Evolutionary conservation across 495 filamentous ascomycete genomes (phyloP).

Genomic region (Haplographium delicatum): DNA sequence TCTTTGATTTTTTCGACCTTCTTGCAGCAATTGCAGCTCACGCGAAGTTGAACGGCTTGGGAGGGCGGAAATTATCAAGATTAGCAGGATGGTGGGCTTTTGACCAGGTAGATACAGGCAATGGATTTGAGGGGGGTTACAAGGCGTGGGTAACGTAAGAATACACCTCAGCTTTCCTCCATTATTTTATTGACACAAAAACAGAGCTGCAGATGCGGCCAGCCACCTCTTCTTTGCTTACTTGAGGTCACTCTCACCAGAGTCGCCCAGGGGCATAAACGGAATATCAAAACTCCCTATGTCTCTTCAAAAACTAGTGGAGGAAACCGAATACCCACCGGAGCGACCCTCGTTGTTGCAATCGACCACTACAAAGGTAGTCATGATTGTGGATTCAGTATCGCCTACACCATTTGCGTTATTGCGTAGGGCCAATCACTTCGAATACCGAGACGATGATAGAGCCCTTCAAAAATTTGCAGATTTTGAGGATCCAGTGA

Average conservation of each 20-base stretch:
- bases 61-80: conserved; percentile 87
- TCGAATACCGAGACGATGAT: conserved; percentile 90
- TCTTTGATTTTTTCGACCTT: conserved; percentile 95
- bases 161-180: background rate
- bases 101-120: conserved; percentile 76
- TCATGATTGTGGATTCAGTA: conserved; percentile 94
- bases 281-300: conserved; percentile 81
- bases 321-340: conserved; percentile 94
- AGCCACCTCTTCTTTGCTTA: conserved; percentile 98
- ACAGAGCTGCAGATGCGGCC: conserved; percentile 86
- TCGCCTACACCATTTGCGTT: conserved; percentile 93
- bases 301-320: conserved; percentile 81
- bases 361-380: conserved; percentile 76
- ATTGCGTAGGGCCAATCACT: conserved; percentile 85
- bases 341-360: conserved; percentile 72
- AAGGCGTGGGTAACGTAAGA: conserved; percentile 57
- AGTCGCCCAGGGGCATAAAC: conserved; percentile 59
- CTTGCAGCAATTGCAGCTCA: conserved; percentile 74
- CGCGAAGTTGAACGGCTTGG: conserved; percentile 88
- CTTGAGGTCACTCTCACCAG: conserved; percentile 80
- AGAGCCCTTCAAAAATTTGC: conserved; percentile 75
- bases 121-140: conserved; percentile 95
- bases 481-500: conserved; percentile 82
- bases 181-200: conserved; percentile 25
- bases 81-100: conserved; percentile 99